Base-by-base conservation (phyloP, 805 yeast genomes). In the Ogataea siamensis region DNA sequence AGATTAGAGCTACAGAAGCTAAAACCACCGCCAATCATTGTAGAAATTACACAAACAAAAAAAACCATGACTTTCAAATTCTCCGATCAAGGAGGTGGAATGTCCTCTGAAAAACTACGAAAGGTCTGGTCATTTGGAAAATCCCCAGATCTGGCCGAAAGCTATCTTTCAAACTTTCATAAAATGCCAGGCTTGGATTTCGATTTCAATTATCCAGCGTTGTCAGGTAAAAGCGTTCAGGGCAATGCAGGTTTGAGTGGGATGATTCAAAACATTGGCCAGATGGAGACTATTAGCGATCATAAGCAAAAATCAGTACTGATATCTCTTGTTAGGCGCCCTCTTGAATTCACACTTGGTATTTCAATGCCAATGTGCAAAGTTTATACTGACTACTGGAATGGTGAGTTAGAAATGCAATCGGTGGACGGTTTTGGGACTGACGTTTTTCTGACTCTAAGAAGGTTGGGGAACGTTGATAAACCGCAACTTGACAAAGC, bases 361-460 rank as follows among this genome's bases (percentile, higher is more conserved):
- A 72, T 91, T 42, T 96, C 97, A 0, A 66, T 91, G 43, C 96
- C 98, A 0, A 80, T 91, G 83, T 84, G 96, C 53, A 81, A 86
- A 50, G 87, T 89, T 0, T 91, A 91, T 56, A 87, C 95, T 0
- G 97, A 91, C 51, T 91, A 91, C 61, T 91, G 98, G 98, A 93
- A 89, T 51, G 98, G 98, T 5, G 85, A 83, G 35, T 62, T 91
- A 34, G 81, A 80, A 42, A 76, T 91, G 72, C 81, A 81, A 50
- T 82, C 94, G 0, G 66, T 91, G 35, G 91, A 87, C 43, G 97
- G 96, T 2, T 87, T 83, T 51, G 99, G 99, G 2, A 79, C 93
- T 24, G 99, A 91, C 55, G 88, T 91, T 0, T 81, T 83, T 43
- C 64, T 93, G 54, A 78, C 83, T 21, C 65, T 91, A 42, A 83